Evolutionary conservation across 768 basidiomycete species (phyloP).

Genomic region (Imleria badia): DNA sequence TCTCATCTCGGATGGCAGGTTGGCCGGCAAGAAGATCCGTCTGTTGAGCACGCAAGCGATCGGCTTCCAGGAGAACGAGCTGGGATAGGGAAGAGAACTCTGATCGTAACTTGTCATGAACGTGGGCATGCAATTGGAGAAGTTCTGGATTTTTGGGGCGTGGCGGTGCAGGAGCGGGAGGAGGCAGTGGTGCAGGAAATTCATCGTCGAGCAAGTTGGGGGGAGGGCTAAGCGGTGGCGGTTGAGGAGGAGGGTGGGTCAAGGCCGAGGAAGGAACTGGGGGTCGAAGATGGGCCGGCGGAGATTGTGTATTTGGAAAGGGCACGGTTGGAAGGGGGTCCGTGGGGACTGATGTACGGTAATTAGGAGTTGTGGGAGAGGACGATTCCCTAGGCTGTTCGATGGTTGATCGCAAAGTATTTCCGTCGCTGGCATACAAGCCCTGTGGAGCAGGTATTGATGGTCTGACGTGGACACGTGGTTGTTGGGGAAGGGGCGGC

Average conservation of each 20-base stretch:
- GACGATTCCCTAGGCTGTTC: constrained; percentile 20
- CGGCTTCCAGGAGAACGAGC: constrained; percentile 61
- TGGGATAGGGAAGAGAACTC: constrained; percentile 72
- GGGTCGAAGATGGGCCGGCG: constrained; percentile 21
- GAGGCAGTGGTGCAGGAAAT: constrained; percentile 27
- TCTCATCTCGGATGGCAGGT: constrained; percentile 95
- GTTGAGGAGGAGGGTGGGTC: constrained; percentile 26
- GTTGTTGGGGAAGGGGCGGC: constrained; percentile 32
- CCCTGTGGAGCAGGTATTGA: constrained; percentile 15
- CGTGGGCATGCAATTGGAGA: constrained; percentile 70
- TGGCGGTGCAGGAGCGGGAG: constrained; percentile 52
- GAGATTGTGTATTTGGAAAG: constrained; percentile 29
- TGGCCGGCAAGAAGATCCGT: constrained; percentile 84
- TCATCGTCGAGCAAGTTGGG: constrained; percentile 72
- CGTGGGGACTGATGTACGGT: constrained; percentile 27
- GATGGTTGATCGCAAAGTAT: constrained; percentile 18
- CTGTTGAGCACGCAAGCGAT: constrained; percentile 78
- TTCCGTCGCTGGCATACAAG: constrained; percentile 19
- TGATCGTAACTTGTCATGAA: constrained; percentile 72
- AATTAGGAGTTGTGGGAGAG: constrained; percentile 27
- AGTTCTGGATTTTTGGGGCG: constrained; percentile 91
- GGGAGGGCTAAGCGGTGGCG: constrained; percentile 27
- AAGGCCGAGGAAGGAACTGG: constrained; percentile 15
- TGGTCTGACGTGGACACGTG: constrained; percentile 21
- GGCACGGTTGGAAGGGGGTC: constrained; percentile 27